Conservation (phyloP, 768 basidiomycete genomes). For the Suillus bovinus region DNA sequence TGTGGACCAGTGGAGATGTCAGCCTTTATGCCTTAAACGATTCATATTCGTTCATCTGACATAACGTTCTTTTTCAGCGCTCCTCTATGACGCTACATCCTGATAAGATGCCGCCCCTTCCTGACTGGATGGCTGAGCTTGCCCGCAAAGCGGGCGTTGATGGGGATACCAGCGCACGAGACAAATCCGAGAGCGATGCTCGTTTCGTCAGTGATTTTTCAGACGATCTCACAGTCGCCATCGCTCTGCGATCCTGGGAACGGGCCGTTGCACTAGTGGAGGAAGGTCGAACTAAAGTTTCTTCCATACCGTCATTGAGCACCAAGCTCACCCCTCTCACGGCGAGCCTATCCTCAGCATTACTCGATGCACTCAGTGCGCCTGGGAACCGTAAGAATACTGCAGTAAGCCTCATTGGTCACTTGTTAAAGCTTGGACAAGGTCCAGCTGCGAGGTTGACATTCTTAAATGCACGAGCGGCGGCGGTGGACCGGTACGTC, state of each 20-base stretch:
- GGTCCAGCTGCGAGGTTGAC: slow-evolving; percentile 77
- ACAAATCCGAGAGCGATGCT: slow-evolving; percentile 76
- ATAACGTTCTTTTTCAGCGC: slow-evolving; percentile 27
- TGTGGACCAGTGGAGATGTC: slow-evolving; percentile 56
- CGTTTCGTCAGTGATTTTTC: slow-evolving; percentile 91
- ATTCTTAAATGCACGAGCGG: slow-evolving; percentile 77
- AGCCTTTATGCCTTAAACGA: slow-evolving; percentile 14
- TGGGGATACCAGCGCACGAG: slow-evolving; percentile 53
- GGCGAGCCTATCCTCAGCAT: slow-evolving; percentile 64
- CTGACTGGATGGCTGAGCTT: slow-evolving; percentile 78
- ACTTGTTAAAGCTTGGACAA: slow-evolving; percentile 74
- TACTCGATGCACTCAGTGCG: slow-evolving; percentile 73
- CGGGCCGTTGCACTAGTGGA: slow-evolving; percentile 85
- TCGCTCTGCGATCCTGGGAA: slow-evolving; percentile 87
- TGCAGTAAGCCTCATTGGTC: slow-evolving; percentile 68
- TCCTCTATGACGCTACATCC: slow-evolving; percentile 33
- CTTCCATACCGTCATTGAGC: slow-evolving; percentile 51
- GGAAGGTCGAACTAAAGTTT: slow-evolving; percentile 71
- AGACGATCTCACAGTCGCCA: slow-evolving; percentile 89
- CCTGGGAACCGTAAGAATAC: slow-evolving; percentile 76
- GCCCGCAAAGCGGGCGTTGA: slow-evolving; percentile 50
- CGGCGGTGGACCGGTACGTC: slow-evolving; percentile 74
- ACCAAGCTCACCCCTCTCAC: slow-evolving; percentile 66
- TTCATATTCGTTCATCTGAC: neutral
- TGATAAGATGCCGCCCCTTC: slow-evolving; percentile 55